Evolutionary conservation across 1,139 yeast species (phyloP).

Genomic region (Wickerhamiella infanticola): DNA sequence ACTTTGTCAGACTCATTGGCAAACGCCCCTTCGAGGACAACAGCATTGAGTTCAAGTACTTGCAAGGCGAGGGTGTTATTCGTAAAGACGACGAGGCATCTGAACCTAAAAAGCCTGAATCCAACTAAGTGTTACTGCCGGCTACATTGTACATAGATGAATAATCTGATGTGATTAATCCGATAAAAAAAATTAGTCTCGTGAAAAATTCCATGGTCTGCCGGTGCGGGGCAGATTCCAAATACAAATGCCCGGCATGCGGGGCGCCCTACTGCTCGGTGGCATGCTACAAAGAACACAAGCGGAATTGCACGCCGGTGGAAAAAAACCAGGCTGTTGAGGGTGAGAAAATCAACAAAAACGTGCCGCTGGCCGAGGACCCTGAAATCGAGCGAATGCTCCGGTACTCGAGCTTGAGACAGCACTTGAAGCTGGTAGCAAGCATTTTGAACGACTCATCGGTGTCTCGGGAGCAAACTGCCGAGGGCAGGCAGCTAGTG

Average conservation of each 20-base stretch:
- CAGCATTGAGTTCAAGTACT: constrained; percentile 83
- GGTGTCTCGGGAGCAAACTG: constrained; percentile 29
- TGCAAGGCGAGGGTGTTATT: constrained; percentile 18
- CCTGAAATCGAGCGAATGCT: constrained; percentile 29
- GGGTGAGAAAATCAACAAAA: background rate
- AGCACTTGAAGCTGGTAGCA: constrained; percentile 35
- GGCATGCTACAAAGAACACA: constrained; percentile 36
- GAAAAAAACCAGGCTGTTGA: background rate
- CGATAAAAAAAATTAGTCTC: background rate
- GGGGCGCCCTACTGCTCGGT: constrained; percentile 36
- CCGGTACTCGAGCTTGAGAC: constrained; percentile 34
- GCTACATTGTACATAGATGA: background rate
- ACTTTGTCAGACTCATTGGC: constrained; percentile 75
- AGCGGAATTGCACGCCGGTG: constrained; percentile 16
- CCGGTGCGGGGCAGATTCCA: constrained; percentile 16
- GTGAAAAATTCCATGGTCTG: background rate
- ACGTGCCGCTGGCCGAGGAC: constrained; percentile 1
- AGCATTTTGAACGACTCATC: constrained; percentile 33
- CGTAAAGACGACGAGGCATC: constrained; percentile 3
- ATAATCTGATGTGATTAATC: no score
- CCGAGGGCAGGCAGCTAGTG: constrained; percentile 40
- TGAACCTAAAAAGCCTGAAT: background rate
- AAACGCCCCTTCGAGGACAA: constrained; percentile 81
- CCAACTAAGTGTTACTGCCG: background rate
- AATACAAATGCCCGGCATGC: constrained; percentile 52